Base-by-base conservation (phyloP, 208 protist species). In the Acanthamoeba triangularis region DNA sequence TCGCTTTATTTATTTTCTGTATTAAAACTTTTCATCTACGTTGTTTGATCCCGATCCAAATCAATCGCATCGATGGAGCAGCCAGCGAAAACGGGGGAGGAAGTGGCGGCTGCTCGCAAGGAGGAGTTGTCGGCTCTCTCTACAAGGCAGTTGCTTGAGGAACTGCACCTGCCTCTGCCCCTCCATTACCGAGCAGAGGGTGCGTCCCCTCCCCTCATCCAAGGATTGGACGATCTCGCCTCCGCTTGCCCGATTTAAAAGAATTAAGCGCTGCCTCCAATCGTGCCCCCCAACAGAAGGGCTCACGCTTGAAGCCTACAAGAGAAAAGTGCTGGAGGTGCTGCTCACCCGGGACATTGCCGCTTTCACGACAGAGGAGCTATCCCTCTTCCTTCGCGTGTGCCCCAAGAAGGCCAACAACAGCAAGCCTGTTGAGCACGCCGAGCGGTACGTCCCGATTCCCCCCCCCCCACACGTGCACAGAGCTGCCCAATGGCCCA, bases 351-450 rank as follows among this genome's bases (percentile, higher is more conserved):
- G 80, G 18, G 80, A 90, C 80, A 56, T 90, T 20, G n/a, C 80
- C 3, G 80, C 4, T 20, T 90, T 90, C 80, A 67, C 5, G 47
- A 90, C 44, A 20, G 80, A 90, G n/a, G 80, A 90, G 80, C 80
- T 90, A 10, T 90, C 54, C 30, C 52, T 67, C 52, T 90, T 90
- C 30, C 44, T 90, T 30, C 52, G 52, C 25, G 52, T 90, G 28
- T 90, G 80, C 23, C 80, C 80, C 80, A 90, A 35, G 13, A 56
- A 90, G 3, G 49, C 47, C 49, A 90, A 90, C 80, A 90, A 90
- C 80, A 65, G 47, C 80, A 90, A 90, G 80, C 52, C 80, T 20
- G 52, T 90, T 4, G 20, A 90, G 80, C 80, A 90, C 13, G 80
- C 80, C 23, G 80, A 90, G 47, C 80, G 54, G 80, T 80, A 37